Base-by-base conservation (phyloP, 2,329 filamentous ascomycete species). In the Monosporascus cannonballus region DNA sequence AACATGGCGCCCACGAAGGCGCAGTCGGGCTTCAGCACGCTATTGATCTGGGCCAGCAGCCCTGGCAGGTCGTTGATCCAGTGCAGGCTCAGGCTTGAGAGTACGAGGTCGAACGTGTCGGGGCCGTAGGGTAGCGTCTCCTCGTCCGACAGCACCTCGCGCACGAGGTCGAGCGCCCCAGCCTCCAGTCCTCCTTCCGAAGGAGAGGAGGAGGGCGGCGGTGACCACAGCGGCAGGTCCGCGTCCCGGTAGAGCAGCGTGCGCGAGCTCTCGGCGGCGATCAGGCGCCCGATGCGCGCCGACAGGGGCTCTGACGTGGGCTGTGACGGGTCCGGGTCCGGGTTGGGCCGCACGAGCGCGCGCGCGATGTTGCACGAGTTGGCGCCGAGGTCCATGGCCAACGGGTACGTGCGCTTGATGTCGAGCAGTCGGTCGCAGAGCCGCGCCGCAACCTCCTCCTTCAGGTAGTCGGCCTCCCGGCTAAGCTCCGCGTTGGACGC, bases 21-120 rank as follows among this genome's bases (percentile, higher is more conserved):
- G 52, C 82, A 80, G 69, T 99, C 94, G 0, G 93, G 91, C 71
- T 95, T 96, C 25, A 99, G 79, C 36, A 95, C 76, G 59, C 82
- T 80, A 75, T 96, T 96, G 67, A 96, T 87, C 66, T 96, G 90
- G 1, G 85, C 78, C 2, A 99, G 79, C 11, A 95, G 76, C 1
- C 87, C 89, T 0, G 94, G 94, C 5, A 99, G 81, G 69, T 99
- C 90, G 69, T 99, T 99, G 76, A 96, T 88, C 94, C 94, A 99
- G 72, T 99, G 94, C 67, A 99, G 77, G 53, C 88, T 92, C 54
- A 96, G 74, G 52, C 88, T 96, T 67, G 90, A 96, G 56, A 99
- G 76, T 11, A 96, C 89, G 6, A 96, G 84, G 68, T 97, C 92
- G 69, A 96, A 97, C 3, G 86, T 84, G 59, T 85, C 81, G 4